Evolutionary conservation across 2,329 filamentous ascomycete species (phyloP).

Genomic region (Penicillium sp.): DNA sequence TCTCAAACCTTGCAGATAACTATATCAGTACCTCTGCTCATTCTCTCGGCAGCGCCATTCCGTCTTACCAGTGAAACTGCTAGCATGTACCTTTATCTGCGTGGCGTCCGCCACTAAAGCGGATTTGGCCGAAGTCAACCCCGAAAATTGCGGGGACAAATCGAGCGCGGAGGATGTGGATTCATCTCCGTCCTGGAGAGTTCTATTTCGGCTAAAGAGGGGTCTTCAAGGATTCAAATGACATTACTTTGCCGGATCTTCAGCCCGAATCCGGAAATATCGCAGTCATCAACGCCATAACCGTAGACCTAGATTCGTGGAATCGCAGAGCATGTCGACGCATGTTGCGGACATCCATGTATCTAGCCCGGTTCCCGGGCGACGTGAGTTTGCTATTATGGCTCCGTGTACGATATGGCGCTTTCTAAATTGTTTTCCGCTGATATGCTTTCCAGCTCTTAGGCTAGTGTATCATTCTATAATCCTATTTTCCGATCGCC

Average conservation of each 20-base stretch:
- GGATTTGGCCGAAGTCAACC: not conserved
- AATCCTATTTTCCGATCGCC: too few relatives aligned
- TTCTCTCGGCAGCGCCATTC: not conserved
- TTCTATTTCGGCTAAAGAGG: not conserved
- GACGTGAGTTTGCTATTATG: not conserved
- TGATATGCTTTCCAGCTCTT: too few relatives aligned
- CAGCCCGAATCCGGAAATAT: not conserved
- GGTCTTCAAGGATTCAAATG: not conserved
- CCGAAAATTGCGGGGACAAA: not conserved
- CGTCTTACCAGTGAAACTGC: not conserved
- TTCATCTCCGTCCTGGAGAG: not conserved
- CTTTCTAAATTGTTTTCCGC: not conserved
- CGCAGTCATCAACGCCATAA: not conserved
- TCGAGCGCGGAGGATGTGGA: not conserved
- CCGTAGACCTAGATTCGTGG: not conserved
- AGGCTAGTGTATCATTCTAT: too few relatives aligned
- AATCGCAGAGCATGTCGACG: not conserved
- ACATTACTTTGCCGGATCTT: not conserved
- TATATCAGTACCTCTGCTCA: too few relatives aligned
- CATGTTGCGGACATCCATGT: not conserved
- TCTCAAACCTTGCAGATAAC: too few relatives aligned
- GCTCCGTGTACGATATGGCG: not conserved
- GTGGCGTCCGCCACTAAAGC: not conserved
- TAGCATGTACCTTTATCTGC: not conserved
- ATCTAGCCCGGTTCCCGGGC: not conserved